Conservation (phyloP, 2,329 filamentous ascomycete genomes). For the Massarina eburnea region DNA sequence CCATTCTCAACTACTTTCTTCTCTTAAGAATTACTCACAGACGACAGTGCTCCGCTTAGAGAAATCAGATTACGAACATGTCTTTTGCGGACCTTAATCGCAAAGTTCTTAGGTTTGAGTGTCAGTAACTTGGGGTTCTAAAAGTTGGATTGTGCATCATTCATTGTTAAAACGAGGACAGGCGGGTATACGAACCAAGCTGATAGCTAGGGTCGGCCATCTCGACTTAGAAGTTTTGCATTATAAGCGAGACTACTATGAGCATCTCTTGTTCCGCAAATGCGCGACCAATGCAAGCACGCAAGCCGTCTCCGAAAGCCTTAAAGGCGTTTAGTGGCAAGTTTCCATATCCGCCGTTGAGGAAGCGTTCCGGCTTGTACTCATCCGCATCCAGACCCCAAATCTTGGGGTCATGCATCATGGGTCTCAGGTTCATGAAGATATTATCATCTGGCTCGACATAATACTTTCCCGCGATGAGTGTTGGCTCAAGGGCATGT, state of each 20-base stretch:
- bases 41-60: slow-evolving; percentile 7
- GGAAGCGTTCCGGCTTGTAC: slow-evolving; percentile 72
- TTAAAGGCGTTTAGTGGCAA: slow-evolving; percentile 32
- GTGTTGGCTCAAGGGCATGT: slow-evolving; percentile 11
- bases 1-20: not conserved
- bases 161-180: not conserved
- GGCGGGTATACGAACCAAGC: slow-evolving; percentile 33
- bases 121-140: slow-evolving; percentile 61
- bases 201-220: slow-evolving; percentile 63
- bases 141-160: slow-evolving; percentile 34
- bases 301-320: slow-evolving; percentile 72
- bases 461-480: slow-evolving; percentile 33
- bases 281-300: slow-evolving; percentile 70
- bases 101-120: slow-evolving; percentile 65
- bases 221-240: slow-evolving; percentile 72
- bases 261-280: slow-evolving; percentile 72
- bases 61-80: slow-evolving; percentile 9
- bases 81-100: slow-evolving; percentile 50
- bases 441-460: slow-evolving; percentile 24
- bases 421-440: slow-evolving; percentile 8
- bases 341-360: slow-evolving; percentile 65
- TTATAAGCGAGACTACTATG: slow-evolving; percentile 42
- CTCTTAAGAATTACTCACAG: slow-evolving; percentile 4
- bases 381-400: slow-evolving; percentile 46
- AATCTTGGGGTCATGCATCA: slow-evolving; percentile 13